Percentiles rank a stretch among this genome's conserved stretches.
These are phyloP conservation scores for Mucor piriformis DNA, from an alignment of 371 early-diverging fungal genomes.

Conservation along the genomic window DNA sequence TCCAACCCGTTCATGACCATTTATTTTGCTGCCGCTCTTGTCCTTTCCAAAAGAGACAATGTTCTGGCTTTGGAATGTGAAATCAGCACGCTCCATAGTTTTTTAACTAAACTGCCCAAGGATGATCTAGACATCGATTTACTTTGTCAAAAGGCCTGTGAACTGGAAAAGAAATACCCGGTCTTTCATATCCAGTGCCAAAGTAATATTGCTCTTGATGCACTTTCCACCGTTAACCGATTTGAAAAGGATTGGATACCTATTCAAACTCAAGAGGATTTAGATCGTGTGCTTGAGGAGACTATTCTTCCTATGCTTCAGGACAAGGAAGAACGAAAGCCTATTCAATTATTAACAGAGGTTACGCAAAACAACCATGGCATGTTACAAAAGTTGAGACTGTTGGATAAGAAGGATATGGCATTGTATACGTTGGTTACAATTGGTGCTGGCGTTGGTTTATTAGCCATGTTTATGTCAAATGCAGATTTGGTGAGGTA, in stretches of 20 bases:
- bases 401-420: conserved; percentile 18
- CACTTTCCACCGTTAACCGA: conserved; percentile 34
- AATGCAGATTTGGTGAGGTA: conserved; percentile 43
- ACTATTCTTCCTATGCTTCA: conserved; percentile 13
- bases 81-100: conserved; percentile 56
- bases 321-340: conserved; percentile 22
- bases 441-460: conserved; percentile 44
- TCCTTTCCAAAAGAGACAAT: conserved; percentile 51
- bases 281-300: not conserved
- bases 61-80: conserved; percentile 56
- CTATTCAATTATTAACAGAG: conserved; percentile 14
- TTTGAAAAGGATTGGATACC: conserved; percentile 24
- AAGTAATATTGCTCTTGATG: conserved; percentile 43
- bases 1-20: conserved; percentile 76
- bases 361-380: not conserved
- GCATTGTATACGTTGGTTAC: conserved; percentile 35
- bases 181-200: conserved; percentile 45
- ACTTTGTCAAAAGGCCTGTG: conserved; percentile 41
- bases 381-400: conserved; percentile 9
- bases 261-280: not conserved
- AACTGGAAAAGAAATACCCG: conserved; percentile 44
- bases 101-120: conserved; percentile 58
- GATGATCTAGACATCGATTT: conserved; percentile 45
- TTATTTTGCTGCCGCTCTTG: conserved; percentile 73
- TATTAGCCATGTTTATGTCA: conserved; percentile 38